Base-by-base conservation (phyloP, 495 filamentous ascomycete species). In the Daldinia bambusicola region DNA sequence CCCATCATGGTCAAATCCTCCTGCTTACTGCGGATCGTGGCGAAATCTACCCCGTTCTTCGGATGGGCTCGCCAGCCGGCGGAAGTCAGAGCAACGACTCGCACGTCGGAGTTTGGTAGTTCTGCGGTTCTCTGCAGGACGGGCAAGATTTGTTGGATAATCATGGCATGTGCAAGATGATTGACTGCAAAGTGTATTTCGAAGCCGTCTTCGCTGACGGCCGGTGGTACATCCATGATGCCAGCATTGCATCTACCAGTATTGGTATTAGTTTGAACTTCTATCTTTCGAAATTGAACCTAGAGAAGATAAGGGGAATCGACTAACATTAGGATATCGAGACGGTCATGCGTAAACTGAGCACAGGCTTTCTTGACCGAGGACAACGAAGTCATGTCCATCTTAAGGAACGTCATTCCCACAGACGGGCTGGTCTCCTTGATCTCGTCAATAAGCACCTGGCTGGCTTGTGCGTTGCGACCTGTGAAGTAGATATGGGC, bases 121-220 rank as follows among this genome's bases (percentile, higher is more conserved):
- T 80, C 56, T 48, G 83, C 81, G 0, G 89, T 90, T 30, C 80
- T 72, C 26, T 81, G 78, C n/a, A 93, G 76, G 1, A 80, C 81
- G 0, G 89, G 86, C 7, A 92, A 80, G 6, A 94, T 80, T 6
- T 89, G 79, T 52, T 86, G 84, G 20, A 87, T 89, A 30, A 94
- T 80, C 7, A 92, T 82, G 41, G 87, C 88, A 70, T 92, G 90
- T 5, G 86, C 88, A 62, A 93, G 76, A 74, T 93, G 86, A 73
- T 93, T 94, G 4, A 87, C 89, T n/a, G 87, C 89, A 64, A 93
- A 88, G 61, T 91, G 88, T 34, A 88, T 82, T 72, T 93, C 90
- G 74, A 88, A 89, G n/a, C 90, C 89, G 20, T 92, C 88, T 12
- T 82, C 74, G 6, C 90, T 92, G 6, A 79, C 72, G 0, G 77